Base-by-base conservation (phyloP, 176 grass and related monocot genomes). In the Luzula sylvatica region DNA sequence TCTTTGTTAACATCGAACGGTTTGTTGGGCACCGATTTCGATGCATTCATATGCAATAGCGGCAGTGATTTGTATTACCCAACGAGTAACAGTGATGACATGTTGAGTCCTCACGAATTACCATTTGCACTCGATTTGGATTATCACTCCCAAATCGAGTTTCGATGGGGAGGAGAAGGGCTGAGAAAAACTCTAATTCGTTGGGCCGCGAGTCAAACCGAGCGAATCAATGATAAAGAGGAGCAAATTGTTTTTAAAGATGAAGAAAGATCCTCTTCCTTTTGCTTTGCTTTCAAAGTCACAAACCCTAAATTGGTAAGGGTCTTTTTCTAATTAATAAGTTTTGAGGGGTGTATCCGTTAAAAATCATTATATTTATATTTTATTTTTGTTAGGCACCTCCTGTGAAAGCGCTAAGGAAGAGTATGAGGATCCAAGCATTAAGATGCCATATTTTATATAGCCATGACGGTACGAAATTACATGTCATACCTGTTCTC, bases 11-110 rank as follows among this genome's bases (percentile, higher is more conserved):
- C 70, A 5, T 77, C 74, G 55, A 77, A 60, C 16, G 79, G 79
- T 50, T 76, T 98, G 70, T 55, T 65, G 58, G 49, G 71, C 50
- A 82, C 77, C 42, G 92, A 82, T 71, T 98, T 98, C 60, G 92
- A 90, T 72, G 85, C 85, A 56, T 80, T 98, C 56, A 83, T 98
- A 42, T 90, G 85, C 68, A 86, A 76, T 72, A 86, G 75, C 74
- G 92, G 92, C 21, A 77, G 84, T 86, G 87, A 74, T 46, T 70
- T 98, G 56, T 98, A 98, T 61, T 98, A 98, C 59, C 81, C 92
- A 50, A 70, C 63, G 53, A 58, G 69, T 47, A 70, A 61, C 76
- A 57, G 63, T 2, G 85, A 79, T 52, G 76, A 72, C 72, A 80
- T 47, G 7, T 28, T 85, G 48, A 75, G 40, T 42, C 78, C 70